These are phyloP conservation scores for Planoprotostelium fungivorum DNA, from an alignment of 78 protist genomes.

Conservation along the genomic window DNA sequence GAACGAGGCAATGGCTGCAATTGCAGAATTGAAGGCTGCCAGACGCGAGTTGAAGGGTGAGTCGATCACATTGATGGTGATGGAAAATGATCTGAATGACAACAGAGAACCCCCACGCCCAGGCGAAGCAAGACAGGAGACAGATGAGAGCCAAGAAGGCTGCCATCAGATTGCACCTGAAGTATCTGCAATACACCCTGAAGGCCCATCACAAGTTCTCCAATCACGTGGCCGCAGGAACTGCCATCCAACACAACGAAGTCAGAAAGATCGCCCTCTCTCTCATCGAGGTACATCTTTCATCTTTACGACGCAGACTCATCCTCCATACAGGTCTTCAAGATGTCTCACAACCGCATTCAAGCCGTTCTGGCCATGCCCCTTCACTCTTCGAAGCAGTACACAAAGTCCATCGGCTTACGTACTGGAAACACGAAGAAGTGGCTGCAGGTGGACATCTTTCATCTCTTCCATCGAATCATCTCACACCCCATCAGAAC, in stretches of 20 bases:
- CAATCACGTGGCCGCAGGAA: not conserved
- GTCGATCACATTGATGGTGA: not conserved
- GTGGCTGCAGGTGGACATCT: too few species aligned
- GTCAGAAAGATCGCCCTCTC: not conserved
- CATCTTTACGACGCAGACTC: not conserved
- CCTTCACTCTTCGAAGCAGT: not conserved
- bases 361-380: not conserved
- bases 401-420: not conserved
- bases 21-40: not conserved
- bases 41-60: not conserved
- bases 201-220: not conserved
- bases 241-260: not conserved
- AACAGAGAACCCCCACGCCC: not conserved
- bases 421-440: not conserved
- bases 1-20: not conserved
- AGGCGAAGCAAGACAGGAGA: not conserved
- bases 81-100: too few species aligned
- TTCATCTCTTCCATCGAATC: too few species aligned
- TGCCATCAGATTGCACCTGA: not conserved
- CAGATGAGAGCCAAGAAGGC: not conserved
- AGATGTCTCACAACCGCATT: not conserved
- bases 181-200: not conserved
- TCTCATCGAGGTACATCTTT: not conserved
- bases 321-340: slow-evolving; percentile 1
- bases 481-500: too few species aligned